Conservation (phyloP, 495 filamentous ascomycete genomes). For the Xylaria intraflava region DNA sequence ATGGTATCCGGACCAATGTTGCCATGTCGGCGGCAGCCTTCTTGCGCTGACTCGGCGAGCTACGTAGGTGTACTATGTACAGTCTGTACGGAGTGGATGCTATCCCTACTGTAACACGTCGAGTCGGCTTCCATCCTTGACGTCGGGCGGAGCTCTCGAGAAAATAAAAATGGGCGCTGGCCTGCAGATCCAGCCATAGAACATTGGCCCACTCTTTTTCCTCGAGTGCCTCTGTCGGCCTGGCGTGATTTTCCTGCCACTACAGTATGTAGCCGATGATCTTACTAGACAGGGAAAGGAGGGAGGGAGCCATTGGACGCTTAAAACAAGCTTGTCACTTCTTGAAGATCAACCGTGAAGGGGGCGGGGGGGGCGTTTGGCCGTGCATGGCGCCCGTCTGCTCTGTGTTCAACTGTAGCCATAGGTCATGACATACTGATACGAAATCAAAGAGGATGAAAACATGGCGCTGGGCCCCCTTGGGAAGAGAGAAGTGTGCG, state of each 20-base stretch:
- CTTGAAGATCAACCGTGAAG: not conserved
- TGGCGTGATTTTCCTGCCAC: not conserved
- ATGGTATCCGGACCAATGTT: slow-evolving; percentile 6
- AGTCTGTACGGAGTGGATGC: too few relatives aligned
- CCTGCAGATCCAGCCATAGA: slow-evolving; percentile 1
- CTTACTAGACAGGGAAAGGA: not conserved
- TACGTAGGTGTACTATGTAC: too few relatives aligned
- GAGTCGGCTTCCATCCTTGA: slow-evolving; percentile 5
- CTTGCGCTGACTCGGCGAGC: slow-evolving; percentile 9
- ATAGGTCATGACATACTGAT: not conserved
- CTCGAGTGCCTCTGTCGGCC: not conserved
- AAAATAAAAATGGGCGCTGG: not conserved
- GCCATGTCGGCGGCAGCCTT: slow-evolving; percentile 5
- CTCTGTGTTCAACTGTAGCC: too few relatives aligned
- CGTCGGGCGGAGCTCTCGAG: not conserved
- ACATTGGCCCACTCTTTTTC: slow-evolving; percentile 4
- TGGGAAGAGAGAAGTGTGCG: not conserved
- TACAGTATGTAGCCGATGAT: not conserved
- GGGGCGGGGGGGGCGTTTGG: too few relatives aligned
- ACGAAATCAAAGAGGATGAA: not conserved
- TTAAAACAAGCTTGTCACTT: not conserved
- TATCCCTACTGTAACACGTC: too few relatives aligned
- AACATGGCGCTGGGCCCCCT: slow-evolving; percentile 8
- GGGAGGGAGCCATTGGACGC: not conserved
- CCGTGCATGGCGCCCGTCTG: too few relatives aligned